These are phyloP conservation scores for Aspergillus ustus DNA, from an alignment of 2,329 filamentous ascomycete genomes.

Conservation along the genomic window DNA sequence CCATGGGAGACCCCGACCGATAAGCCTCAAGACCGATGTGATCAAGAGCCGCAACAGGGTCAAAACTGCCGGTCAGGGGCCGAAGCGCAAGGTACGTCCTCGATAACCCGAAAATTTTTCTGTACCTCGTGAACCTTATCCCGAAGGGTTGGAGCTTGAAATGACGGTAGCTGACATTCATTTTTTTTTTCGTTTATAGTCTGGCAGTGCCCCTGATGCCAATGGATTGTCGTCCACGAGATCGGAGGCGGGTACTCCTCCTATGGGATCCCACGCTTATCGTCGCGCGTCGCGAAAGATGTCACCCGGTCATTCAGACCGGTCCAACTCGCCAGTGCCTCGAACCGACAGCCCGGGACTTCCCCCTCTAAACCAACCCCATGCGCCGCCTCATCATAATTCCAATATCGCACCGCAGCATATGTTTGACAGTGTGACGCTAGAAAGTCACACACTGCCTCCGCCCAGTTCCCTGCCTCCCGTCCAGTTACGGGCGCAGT, in stretches of 20 bases:
- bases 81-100: conserved; percentile 76
- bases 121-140: conserved; percentile 17
- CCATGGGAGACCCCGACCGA: conserved; percentile 88
- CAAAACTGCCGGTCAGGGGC: conserved; percentile 80
- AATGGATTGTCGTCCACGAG: conserved; percentile 64
- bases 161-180: conserved; percentile 31
- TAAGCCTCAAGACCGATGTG: conserved; percentile 97
- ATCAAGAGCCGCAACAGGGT: conserved; percentile 99
- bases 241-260: conserved; percentile 61
- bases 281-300: conserved; percentile 72
- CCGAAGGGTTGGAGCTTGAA: background rate
- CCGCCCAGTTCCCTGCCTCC: conserved; percentile 53
- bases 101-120: conserved; percentile 30
- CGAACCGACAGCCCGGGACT: conserved; percentile 78
- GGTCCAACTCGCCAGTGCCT: conserved; percentile 77
- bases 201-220: conserved; percentile 49
- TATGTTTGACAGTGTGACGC: conserved; percentile 72
- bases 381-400: conserved; percentile 65
- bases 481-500: conserved; percentile 60
- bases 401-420: conserved; percentile 73
- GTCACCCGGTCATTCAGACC: conserved; percentile 73
- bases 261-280: conserved; percentile 62
- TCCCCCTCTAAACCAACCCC: conserved; percentile 44
- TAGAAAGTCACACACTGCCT: conserved; percentile 73
- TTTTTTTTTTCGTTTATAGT: conserved; percentile 37